These are phyloP conservation scores for Brassica cretica DNA, from an alignment of 345 rosid species.

Conservation along the genomic window DNA sequence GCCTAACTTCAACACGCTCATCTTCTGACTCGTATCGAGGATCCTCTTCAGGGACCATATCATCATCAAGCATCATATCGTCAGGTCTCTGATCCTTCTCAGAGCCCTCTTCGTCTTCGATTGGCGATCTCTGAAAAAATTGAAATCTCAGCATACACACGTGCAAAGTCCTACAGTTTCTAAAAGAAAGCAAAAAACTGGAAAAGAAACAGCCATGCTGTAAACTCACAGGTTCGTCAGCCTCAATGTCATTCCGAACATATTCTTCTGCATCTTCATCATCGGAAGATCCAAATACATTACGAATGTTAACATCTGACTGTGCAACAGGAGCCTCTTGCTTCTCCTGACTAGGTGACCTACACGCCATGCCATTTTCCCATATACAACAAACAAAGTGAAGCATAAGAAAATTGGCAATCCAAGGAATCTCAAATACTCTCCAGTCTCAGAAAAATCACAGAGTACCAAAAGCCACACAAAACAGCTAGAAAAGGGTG, in stretches of 20 bases:
- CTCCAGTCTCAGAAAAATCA: not conserved
- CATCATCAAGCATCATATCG: slow-evolving; percentile 53
- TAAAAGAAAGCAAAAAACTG: not conserved
- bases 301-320: slow-evolving; percentile 85
- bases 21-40: slow-evolving; percentile 76
- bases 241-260: slow-evolving; percentile 68
- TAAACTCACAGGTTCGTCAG: slow-evolving; percentile 57
- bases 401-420: slow-evolving; percentile 22
- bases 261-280: slow-evolving; percentile 83
- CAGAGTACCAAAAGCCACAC: not conserved
- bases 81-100: slow-evolving; percentile 70
- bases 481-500: slow-evolving; percentile 1
- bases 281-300: slow-evolving; percentile 97
- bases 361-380: slow-evolving; percentile 42
- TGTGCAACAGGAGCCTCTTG: slow-evolving; percentile 57
- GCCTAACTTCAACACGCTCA: slow-evolving; percentile 71
- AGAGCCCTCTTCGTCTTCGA: slow-evolving; percentile 81
- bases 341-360: slow-evolving; percentile 68
- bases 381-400: slow-evolving; percentile 6
- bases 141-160: not conserved
- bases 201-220: slow-evolving; percentile 17
- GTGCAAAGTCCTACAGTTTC: slow-evolving; percentile 1
- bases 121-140: slow-evolving; percentile 59
- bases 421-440: slow-evolving; percentile 16
- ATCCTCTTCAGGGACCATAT: slow-evolving; percentile 68